Conservation (phyloP, 768 basidiomycete species). For the Mycena sanguinolenta region DNA sequence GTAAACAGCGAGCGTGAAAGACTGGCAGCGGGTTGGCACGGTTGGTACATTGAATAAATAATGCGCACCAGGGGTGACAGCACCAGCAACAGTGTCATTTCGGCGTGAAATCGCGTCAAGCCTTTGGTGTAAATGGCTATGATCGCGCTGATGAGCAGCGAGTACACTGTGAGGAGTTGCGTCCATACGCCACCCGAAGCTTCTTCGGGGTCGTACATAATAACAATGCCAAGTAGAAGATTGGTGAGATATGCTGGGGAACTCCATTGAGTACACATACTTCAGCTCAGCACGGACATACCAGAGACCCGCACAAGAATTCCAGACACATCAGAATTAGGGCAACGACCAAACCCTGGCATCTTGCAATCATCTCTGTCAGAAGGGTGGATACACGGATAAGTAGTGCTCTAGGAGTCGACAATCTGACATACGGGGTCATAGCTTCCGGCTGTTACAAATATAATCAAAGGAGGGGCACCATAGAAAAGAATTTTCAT, state of each 20-base stretch:
- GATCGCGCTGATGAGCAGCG: too few relatives aligned
- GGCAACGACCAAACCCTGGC: background rate
- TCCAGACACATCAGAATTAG: constrained; percentile 16
- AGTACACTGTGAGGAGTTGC: too few relatives aligned
- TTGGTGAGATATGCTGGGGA: constrained; percentile 15
- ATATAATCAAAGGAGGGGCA: background rate
- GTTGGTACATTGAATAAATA: background rate
- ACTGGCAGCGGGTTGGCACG: background rate
- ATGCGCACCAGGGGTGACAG: constrained; percentile 13
- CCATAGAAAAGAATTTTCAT: background rate
- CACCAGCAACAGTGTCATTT: constrained; percentile 12
- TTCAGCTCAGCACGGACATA: background rate
- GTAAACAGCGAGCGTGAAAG: constrained; percentile 7
- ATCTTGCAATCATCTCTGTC: constrained; percentile 2
- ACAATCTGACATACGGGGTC: background rate
- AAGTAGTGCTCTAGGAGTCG: background rate
- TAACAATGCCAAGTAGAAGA: constrained; percentile 13
- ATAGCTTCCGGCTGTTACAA: constrained; percentile 7
- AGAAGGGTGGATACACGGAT: background rate
- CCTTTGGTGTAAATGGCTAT: too few relatives aligned
- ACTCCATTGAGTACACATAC: background rate
- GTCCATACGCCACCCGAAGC: constrained; percentile 14
- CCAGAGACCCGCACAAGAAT: constrained; percentile 23
- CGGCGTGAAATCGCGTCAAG: constrained; percentile 11
- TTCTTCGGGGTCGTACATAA: constrained; percentile 10